A percentile compares a stretch with the other conserved stretches of the same genome.
phyloP scores from a whole-genome alignment of 2,329 filamentous ascomycete genomes.

The Arachnomyces sp. region DNA sequence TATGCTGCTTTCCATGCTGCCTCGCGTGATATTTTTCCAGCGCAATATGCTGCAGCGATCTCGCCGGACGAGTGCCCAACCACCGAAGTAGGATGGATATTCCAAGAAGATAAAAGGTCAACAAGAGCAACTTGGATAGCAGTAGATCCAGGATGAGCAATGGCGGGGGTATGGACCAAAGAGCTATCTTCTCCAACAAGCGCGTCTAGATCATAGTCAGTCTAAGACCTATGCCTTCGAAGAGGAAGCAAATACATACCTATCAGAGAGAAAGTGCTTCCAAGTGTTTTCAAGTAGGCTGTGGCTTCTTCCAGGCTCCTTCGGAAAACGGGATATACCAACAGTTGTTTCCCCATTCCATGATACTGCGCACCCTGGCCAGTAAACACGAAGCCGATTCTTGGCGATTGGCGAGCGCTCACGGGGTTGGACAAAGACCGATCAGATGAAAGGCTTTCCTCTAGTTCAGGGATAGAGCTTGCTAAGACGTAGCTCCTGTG shows the following conservation, averaged over 20 bases:
- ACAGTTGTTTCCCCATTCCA: conserved; percentile 23
- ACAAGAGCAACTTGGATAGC: conserved; percentile 28
- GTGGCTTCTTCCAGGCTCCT: conserved; percentile 10
- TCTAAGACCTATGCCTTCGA: background rate
- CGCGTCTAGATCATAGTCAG: conserved; percentile 10
- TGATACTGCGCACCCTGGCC: conserved; percentile 32
- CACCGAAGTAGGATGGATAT: conserved; percentile 17
- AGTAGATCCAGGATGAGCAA: conserved; percentile 25
- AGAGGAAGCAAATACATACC: conserved; percentile 2
- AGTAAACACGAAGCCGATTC: conserved; percentile 24
- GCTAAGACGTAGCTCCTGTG: background rate
- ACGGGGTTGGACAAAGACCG: conserved; percentile 2
- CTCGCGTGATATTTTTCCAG: conserved; percentile 11
- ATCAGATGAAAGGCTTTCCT: conserved; percentile 2
- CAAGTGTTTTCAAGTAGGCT: conserved; percentile 9
- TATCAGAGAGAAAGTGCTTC: conserved; percentile 9
- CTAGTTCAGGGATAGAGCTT: conserved; percentile 3
- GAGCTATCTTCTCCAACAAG: conserved; percentile 8
- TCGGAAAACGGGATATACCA: conserved; percentile 16
- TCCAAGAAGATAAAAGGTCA: conserved; percentile 19
- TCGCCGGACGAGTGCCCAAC: conserved; percentile 30
- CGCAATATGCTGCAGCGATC: conserved; percentile 29
- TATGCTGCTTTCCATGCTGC: conserved; percentile 16
- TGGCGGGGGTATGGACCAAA: conserved; percentile 17
- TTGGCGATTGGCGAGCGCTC: conserved; percentile 1